Evolutionary conservation across 176 grass and related monocot genomes (phyloP), one percentile per base, ranked within the genome.

Genomic region (Puccinellia tenuiflora): DNA sequence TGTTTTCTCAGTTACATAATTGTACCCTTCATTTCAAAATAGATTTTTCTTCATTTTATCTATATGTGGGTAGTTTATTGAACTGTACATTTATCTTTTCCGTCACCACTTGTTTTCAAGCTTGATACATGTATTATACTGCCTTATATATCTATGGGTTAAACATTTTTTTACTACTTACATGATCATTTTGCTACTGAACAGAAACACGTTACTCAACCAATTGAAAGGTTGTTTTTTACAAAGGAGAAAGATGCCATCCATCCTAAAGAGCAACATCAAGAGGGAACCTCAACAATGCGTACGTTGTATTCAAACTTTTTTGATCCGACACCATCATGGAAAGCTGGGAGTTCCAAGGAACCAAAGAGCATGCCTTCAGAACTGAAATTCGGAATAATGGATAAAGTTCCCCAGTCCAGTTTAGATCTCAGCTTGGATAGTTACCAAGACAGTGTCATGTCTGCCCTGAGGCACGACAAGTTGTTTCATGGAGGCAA

Each of bases 221-320:
- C 88, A 79, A 74, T 90, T 79, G 84, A 90, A 86, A 86, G 84
- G 84, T 50, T 83, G 25, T 75, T 77, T 67, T 83, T 88, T 17
- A 85, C 53, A 25, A 86, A 86, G 78, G 83, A 81, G 60, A 79
- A 81, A 79, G 79, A 88, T 29, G 25, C 55, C 11, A 53, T 72
- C 20, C 59, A 29, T 87, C 79, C 65, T 80, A 88, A 88, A 68
- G 74, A 83, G 39, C 55, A 69, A 25, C 79, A 78, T 54, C 53
- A 85, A 54, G 82, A 86, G 67, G 79, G 73, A 77, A 55, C 65
- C 52, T 85, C 79, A 68, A 81, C 66, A 26, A 29, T 83, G 39
- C 86, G 67, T 80, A 42, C 61, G 15, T 35, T 76, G 2, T 86
- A 88, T 82, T 59, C 75, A 37, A 85, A 86, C 68, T 84, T 90